Base-by-base conservation (phyloP, 176 grass and related monocot genomes). In the Bothriochloa decipiens region DNA sequence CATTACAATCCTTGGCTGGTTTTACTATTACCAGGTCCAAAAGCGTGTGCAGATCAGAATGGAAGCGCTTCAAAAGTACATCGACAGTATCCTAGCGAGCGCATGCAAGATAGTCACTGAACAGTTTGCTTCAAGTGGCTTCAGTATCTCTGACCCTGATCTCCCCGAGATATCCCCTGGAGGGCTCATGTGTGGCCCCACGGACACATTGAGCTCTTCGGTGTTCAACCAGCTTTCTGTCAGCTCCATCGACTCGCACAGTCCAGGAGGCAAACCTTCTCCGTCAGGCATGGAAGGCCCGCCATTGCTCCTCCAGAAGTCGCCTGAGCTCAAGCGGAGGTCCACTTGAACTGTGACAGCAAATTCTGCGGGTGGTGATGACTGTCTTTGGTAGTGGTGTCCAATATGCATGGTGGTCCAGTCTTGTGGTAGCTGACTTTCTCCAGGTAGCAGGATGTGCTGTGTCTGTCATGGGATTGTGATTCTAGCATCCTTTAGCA, bases 11-110 rank as follows among this genome's bases (percentile, higher is more conserved):
- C 16, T 16, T 39, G 33, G 84, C 70, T 68, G 8, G 2, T 85
- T 69, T 52, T 63, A 28, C 39, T 36, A 41, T 86, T 3, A 70
- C 26, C 87, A 96, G 97, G 91, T 96, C 74, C 93, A 99, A 82
- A 99, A 96, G 79, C 97, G 93, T 72, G 91, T 99, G 25, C 93
- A 99, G 71, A 96, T 99, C 72, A 78, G 97, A 90, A 96, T 90
- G 81, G 93, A 96, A 68, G 93, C 93, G 14, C 91, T 94, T 57
- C 88, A 92, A 12, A 99, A 94, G 53, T 99, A 99, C 88, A 94
- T 99, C 9, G 88, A 99, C 60, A 85, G 93, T 12, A 84, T 99
- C 41, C 86, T 99, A 52, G 97, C 90, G 65, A 98, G 88, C 60
- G 96, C 96, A 69, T 99, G 84, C 71, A 96, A 99, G 82, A 88